Base-by-base conservation (phyloP, 495 filamentous ascomycete species). In the Parathielavia appendiculata region DNA sequence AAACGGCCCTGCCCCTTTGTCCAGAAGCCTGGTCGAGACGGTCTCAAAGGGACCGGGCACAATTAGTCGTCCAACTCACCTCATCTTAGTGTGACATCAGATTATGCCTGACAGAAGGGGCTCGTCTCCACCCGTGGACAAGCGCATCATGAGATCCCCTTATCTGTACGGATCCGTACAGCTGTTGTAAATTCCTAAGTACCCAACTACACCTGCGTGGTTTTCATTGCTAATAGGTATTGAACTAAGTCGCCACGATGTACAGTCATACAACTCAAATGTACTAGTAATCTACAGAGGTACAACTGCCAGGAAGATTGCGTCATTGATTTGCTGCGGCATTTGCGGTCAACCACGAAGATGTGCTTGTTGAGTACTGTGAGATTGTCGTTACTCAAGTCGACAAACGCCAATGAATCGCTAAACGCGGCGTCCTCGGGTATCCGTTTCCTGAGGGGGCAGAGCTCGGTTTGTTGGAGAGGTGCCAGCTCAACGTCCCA, bases 151-250 rank as follows among this genome's bases (percentile, higher is more conserved):
- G 26, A 30, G 26, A 30, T 30, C 26, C 26, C 26, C 26, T 2
- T 30, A n/a, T n/a, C n/a, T n/a, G n/a, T n/a, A n/a, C n/a, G n/a
- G n/a, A n/a, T n/a, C n/a, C n/a, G n/a, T n/a, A n/a, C n/a, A n/a
- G n/a, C n/a, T n/a, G n/a, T n/a, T n/a, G n/a, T n/a, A n/a, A n/a
- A n/a, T n/a, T n/a, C n/a, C n/a, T n/a, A n/a, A n/a, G n/a, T n/a
- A n/a, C n/a, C n/a, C n/a, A n/a, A n/a, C n/a, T 30, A 39, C 11
- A 39, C 3, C 9, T 11, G 36, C 14, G 35, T 40, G 54, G 61
- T 66, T 66, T 66, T 58, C 59, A 49, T 63, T 61, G 60, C 50
- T 66, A 66, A 66, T 66, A 13, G 58, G 23, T 30, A 30, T 30
- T 30, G 26, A 30, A 6, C 26, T 3, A 30, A 16, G 48, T 63